phyloP scores from a whole-genome alignment of 2,329 filamentous ascomycete species.

The Domatiomyces globalis region DNA sequence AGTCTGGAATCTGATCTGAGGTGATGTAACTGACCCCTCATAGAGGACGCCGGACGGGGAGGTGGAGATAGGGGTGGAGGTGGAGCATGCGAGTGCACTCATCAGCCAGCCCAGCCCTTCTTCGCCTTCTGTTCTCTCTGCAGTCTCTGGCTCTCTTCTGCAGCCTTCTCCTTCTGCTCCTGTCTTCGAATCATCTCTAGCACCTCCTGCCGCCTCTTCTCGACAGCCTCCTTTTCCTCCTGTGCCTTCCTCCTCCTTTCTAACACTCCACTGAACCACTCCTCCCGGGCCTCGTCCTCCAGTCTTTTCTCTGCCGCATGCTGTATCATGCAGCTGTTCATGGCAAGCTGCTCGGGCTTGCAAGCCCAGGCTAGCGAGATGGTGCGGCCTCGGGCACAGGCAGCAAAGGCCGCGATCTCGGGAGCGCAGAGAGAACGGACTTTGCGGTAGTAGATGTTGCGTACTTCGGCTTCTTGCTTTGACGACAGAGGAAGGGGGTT shows the following conservation, averaged over 20 bases:
- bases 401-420: slow-evolving; percentile 82
- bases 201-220: slow-evolving; percentile 28
- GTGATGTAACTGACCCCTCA: neutral
- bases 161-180: slow-evolving; percentile 14
- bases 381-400: slow-evolving; percentile 74
- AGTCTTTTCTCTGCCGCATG: slow-evolving; percentile 76
- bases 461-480: slow-evolving; percentile 66
- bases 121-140: slow-evolving; percentile 6
- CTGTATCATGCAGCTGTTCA: slow-evolving; percentile 94
- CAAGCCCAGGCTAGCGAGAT: slow-evolving; percentile 80
- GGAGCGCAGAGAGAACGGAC: slow-evolving; percentile 61
- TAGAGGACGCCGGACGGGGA: neutral
- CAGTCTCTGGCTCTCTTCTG: slow-evolving; percentile 6
- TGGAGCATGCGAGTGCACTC: neutral
- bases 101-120: neutral
- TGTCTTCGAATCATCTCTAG: slow-evolving; percentile 20
- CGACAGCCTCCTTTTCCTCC: slow-evolving; percentile 34
- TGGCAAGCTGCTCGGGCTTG: slow-evolving; percentile 59
- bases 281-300: slow-evolving; percentile 74
- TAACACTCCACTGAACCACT: slow-evolving; percentile 75
- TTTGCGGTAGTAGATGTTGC: slow-evolving; percentile 65
- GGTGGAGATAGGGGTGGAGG: too few relatives aligned
- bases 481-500: slow-evolving; percentile 76
- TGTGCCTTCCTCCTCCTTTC: slow-evolving; percentile 56
- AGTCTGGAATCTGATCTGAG: neutral